Evolutionary conservation across 2,329 filamentous ascomycete genomes (phyloP).

Genomic region (Fusarium pseudocircinatum): DNA sequence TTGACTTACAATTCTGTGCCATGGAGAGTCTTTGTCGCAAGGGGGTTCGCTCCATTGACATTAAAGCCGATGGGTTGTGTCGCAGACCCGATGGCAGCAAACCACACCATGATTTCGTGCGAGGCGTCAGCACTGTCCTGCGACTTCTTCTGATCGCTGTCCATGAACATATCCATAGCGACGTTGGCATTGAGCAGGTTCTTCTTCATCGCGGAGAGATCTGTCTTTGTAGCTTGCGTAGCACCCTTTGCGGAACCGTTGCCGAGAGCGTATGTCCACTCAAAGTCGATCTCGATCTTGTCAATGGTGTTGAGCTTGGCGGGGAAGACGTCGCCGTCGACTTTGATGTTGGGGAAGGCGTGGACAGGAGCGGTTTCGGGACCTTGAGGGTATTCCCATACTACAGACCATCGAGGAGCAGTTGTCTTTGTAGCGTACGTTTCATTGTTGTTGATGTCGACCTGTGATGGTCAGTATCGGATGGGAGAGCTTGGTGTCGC

Average conservation of each 20-base stretch:
- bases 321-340: slow-evolving; percentile 57
- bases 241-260: slow-evolving; percentile 55
- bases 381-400: slow-evolving; percentile 61
- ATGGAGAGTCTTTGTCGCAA: slow-evolving; percentile 51
- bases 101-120: slow-evolving; percentile 68
- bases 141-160: slow-evolving; percentile 53
- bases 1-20: slow-evolving; percentile 54
- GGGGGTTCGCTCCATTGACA: slow-evolving; percentile 38
- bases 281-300: slow-evolving; percentile 55
- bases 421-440: slow-evolving; percentile 58
- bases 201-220: slow-evolving; percentile 46
- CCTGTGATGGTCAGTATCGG: slow-evolving; percentile 44
- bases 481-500: not conserved
- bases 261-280: slow-evolving; percentile 61
- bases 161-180: slow-evolving; percentile 68
- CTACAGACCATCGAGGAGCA: slow-evolving; percentile 61
- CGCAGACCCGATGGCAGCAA: slow-evolving; percentile 57
- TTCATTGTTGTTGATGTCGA: slow-evolving; percentile 60
- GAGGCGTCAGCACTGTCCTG: slow-evolving; percentile 52
- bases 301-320: slow-evolving; percentile 51
- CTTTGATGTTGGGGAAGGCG: slow-evolving; percentile 63
- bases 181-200: slow-evolving; percentile 63
- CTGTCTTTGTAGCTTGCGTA: slow-evolving; percentile 48
- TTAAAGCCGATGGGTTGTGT: slow-evolving; percentile 59
- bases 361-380: slow-evolving; percentile 58